Conservation (phyloP, 2,329 filamentous ascomycete genomes). For the Trichoderma pleuroti region DNA sequence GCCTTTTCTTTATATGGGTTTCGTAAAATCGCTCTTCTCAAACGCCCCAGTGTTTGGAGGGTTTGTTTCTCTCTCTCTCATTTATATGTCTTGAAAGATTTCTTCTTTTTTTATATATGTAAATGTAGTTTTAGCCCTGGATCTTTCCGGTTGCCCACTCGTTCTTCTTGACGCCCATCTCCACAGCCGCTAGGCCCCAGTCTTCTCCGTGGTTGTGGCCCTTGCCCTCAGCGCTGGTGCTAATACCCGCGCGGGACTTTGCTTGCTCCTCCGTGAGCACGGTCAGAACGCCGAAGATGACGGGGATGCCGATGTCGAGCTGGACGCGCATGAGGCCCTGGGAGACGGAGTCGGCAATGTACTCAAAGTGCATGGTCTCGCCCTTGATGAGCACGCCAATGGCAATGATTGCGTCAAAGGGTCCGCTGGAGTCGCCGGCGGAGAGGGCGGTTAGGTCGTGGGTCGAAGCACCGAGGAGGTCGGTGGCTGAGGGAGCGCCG, state of each 20-base stretch:
- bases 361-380: slow-evolving; percentile 99
- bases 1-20: background rate
- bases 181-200: slow-evolving; percentile 92
- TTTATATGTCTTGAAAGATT: background rate
- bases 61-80: background rate
- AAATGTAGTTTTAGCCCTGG: slow-evolving; percentile 34
- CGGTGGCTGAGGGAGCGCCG: slow-evolving; percentile 63
- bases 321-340: slow-evolving; percentile 94
- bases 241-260: slow-evolving; percentile 73
- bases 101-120: background rate
- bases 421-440: slow-evolving; percentile 44
- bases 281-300: slow-evolving; percentile 90
- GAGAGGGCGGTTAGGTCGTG: slow-evolving; percentile 59
- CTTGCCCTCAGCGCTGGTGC: slow-evolving; percentile 67
- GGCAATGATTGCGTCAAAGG: slow-evolving; percentile 92
- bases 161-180: slow-evolving; percentile 83
- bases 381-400: slow-evolving; percentile 97
- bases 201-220: slow-evolving; percentile 94
- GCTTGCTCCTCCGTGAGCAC: slow-evolving; percentile 87
- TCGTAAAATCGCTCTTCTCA: background rate
- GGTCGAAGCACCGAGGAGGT: slow-evolving; percentile 68
- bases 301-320: slow-evolving; percentile 80
- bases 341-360: slow-evolving; percentile 87
- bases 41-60: background rate
- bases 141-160: slow-evolving; percentile 73